Conservation (phyloP, 2,329 filamentous ascomycete species). For the Calonectria multiphialidica region DNA sequence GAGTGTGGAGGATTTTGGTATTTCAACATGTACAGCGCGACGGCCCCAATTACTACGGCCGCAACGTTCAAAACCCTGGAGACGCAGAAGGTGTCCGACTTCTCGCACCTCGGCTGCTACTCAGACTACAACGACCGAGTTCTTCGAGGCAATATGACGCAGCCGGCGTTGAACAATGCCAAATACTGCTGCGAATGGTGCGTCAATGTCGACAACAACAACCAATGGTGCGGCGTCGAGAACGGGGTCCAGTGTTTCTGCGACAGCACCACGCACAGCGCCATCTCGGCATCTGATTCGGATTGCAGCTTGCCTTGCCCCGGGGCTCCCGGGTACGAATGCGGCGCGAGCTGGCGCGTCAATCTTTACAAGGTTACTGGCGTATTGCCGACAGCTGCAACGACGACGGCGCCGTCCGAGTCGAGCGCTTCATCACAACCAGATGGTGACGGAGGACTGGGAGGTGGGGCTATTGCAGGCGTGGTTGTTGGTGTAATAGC, state of each 20-base stretch:
- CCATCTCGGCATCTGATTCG: background rate
- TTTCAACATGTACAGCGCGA: conserved; percentile 3
- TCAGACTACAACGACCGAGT: background rate
- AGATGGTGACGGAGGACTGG: background rate
- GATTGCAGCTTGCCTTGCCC: background rate
- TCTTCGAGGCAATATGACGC: background rate
- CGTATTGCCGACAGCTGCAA: background rate
- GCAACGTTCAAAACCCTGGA: background rate
- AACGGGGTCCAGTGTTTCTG: background rate
- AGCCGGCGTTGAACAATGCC: background rate
- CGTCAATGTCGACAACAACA: background rate
- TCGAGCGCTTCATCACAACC: background rate
- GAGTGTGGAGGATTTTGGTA: background rate
- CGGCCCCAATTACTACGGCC: background rate
- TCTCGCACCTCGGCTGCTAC: background rate
- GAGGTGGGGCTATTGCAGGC: background rate
- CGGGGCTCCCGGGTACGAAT: background rate
- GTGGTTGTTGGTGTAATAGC: background rate
- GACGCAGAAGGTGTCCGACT: background rate
- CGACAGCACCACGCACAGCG: background rate
- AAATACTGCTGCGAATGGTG: conserved; percentile 11
- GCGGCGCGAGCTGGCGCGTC: background rate
- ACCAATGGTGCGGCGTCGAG: conserved; percentile 1
- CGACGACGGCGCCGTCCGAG: background rate
- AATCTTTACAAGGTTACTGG: conserved; percentile 6